phyloP scores from a whole-genome alignment of 768 basidiomycete species.

The Hericium erinaceus region DNA sequence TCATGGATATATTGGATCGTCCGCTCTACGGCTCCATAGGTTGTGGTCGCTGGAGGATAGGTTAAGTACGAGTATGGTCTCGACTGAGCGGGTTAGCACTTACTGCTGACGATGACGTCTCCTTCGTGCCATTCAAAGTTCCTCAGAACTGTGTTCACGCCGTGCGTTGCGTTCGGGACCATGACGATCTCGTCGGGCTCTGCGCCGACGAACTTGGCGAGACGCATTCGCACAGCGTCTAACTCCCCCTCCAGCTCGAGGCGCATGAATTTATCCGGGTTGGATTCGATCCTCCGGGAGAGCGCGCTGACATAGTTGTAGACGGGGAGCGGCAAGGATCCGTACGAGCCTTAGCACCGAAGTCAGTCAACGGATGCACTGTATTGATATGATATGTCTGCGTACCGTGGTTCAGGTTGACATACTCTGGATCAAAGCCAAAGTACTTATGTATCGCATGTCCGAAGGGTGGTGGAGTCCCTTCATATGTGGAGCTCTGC shows the following conservation, averaged over 20 bases:
- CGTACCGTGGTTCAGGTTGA: conserved; percentile 59
- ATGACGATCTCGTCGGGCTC: conserved; percentile 50
- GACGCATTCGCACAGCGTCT: conserved; percentile 29
- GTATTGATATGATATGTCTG: conserved; percentile 1
- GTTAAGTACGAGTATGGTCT: not conserved
- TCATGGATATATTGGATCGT: conserved; percentile 49
- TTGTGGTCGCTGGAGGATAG: conserved; percentile 35
- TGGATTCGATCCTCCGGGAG: conserved; percentile 35
- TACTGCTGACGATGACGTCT: conserved; percentile 60
- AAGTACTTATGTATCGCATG: conserved; percentile 45
- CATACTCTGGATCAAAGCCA: conserved; percentile 45
- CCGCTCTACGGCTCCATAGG: conserved; percentile 46
- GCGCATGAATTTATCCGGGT: conserved; percentile 48
- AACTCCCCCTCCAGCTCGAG: conserved; percentile 27
- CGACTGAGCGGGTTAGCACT: conserved; percentile 14
- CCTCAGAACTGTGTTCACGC: conserved; percentile 54
- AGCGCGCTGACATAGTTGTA: conserved; percentile 34
- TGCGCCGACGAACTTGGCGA: conserved; percentile 42
- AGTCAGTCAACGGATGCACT: not conserved
- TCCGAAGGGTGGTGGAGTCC: conserved; percentile 40
- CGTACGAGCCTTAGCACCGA: conserved; percentile 41
- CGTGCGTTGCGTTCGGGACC: conserved; percentile 54
- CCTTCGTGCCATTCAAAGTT: conserved; percentile 61
- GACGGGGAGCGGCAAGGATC: conserved; percentile 46
- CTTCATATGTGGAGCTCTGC: not conserved